Evolutionary conservation across 352 stramenopile genomes (phyloP).

Genomic region (Phytophthora hybrid): DNA sequence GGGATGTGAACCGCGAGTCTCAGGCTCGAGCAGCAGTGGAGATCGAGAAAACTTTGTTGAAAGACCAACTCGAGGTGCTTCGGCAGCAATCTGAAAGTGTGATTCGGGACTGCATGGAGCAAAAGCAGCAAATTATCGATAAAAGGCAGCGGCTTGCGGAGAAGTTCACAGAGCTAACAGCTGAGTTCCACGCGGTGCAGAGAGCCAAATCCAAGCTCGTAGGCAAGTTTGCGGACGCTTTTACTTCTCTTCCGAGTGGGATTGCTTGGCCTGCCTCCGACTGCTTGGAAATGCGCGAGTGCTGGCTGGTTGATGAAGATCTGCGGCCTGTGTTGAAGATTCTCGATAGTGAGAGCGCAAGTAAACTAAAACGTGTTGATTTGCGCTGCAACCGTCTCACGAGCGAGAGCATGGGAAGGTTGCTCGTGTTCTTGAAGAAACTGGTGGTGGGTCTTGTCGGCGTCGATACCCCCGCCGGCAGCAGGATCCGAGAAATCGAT

Average conservation of each 20-base stretch:
- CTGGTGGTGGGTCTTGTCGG: constrained; percentile 1
- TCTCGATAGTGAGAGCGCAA: constrained; percentile 34
- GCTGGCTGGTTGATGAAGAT: constrained; percentile 64
- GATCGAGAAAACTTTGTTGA: constrained; percentile 55
- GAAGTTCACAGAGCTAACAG: constrained; percentile 46
- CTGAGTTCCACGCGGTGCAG: constrained; percentile 52
- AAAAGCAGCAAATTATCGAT: constrained; percentile 47
- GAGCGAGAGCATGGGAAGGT: constrained; percentile 46
- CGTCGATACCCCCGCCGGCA: background rate
- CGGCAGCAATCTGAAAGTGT: constrained; percentile 45
- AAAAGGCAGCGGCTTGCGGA: constrained; percentile 40
- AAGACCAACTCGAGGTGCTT: constrained; percentile 54
- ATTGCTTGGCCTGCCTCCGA: constrained; percentile 16
- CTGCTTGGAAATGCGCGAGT: constrained; percentile 58
- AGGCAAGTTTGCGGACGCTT: constrained; percentile 43
- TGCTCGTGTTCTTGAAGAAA: constrained; percentile 48
- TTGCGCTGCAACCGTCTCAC: constrained; percentile 71
- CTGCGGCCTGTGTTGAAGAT: constrained; percentile 49
- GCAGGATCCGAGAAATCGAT: constrained; percentile 55
- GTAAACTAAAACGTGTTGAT: constrained; percentile 50
- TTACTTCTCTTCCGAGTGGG: constrained; percentile 1
- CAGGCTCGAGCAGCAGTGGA: constrained; percentile 57
- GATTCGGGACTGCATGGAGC: constrained; percentile 48
- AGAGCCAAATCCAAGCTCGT: constrained; percentile 61
- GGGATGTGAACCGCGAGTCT: constrained; percentile 59